phyloP scores from a whole-genome alignment of 1,284 basidiomycete genomes.

The Malassezia equina region DNA sequence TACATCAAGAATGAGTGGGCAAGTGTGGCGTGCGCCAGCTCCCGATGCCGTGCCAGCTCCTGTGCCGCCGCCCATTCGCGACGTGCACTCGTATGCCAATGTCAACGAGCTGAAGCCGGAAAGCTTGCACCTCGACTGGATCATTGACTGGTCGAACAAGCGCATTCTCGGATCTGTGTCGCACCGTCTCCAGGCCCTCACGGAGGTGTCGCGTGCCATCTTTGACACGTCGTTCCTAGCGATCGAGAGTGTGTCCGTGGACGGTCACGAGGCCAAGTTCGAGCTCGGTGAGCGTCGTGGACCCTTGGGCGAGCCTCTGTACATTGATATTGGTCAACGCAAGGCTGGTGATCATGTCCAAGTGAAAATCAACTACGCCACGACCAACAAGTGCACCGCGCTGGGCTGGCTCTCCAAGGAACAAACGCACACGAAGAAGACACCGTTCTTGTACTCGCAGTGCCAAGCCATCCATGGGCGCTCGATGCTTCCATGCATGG shows the following conservation, averaged over 20 bases:
- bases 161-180: constrained; percentile 64
- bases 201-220: constrained; percentile 57
- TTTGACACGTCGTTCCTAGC: constrained; percentile 71
- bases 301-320: constrained; percentile 49
- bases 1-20: constrained; percentile 5
- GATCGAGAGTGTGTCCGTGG: constrained; percentile 57
- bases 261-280: constrained; percentile 50
- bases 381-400: constrained; percentile 67
- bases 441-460: constrained; percentile 82
- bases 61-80: constrained; percentile 20
- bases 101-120: constrained; percentile 30
- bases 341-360: constrained; percentile 25
- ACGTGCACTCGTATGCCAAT: constrained; percentile 39
- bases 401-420: constrained; percentile 87
- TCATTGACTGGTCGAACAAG: constrained; percentile 63
- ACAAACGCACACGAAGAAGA: constrained; percentile 72
- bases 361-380: constrained; percentile 51
- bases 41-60: constrained; percentile 35
- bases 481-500: constrained; percentile 36
- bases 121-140: constrained; percentile 61
- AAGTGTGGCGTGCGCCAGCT: constrained; percentile 32
- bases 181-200: constrained; percentile 53
- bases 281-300: constrained; percentile 52
- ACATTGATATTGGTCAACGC: constrained; percentile 44
- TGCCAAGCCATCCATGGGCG: constrained; percentile 60